These are phyloP conservation scores for Aspergillus neoniger DNA, from an alignment of 2,329 filamentous ascomycete genomes.

Conservation along the genomic window DNA sequence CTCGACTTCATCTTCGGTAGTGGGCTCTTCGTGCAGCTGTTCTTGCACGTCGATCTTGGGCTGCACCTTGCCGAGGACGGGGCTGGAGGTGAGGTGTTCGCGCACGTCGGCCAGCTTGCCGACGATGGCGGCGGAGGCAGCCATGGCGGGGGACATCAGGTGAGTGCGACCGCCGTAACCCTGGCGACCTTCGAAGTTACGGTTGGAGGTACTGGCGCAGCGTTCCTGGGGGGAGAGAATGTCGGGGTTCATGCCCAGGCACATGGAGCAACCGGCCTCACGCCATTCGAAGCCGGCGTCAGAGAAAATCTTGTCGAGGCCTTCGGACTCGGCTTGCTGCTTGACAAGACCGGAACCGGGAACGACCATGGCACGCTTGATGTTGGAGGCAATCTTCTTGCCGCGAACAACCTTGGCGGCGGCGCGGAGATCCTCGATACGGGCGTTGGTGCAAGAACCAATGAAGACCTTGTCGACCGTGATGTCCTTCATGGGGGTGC, in stretches of 20 bases:
- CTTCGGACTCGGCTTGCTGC: constrained; percentile 84
- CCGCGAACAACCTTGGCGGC: constrained; percentile 85
- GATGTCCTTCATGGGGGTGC: constrained; percentile 90
- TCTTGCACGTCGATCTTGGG: constrained; percentile 61
- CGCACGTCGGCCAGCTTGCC: constrained; percentile 92
- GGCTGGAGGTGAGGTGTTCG: constrained; percentile 62
- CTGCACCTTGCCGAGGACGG: constrained; percentile 52
- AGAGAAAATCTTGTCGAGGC: constrained; percentile 86
- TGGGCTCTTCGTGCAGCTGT: constrained; percentile 58
- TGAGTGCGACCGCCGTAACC: constrained; percentile 89
- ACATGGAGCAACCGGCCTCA: constrained; percentile 98
- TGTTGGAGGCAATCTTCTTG: constrained; percentile 79
- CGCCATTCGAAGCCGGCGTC: constrained; percentile 97
- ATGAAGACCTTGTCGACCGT: constrained; percentile 95
- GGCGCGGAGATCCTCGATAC: constrained; percentile 91
- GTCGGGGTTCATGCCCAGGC: constrained; percentile 98
- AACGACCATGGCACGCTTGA: constrained; percentile 94
- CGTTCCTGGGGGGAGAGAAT: constrained; percentile 90
- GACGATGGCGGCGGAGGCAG: constrained; percentile 82
- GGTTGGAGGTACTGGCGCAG: constrained; percentile 93
- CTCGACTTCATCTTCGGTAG: constrained; percentile 65
- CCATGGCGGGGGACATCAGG: constrained; percentile 96
- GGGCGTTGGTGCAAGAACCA: constrained; percentile 94
- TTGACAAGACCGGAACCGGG: constrained; percentile 95
- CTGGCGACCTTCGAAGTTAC: constrained; percentile 96